Conservation (phyloP, 2,329 filamentous ascomycete genomes). For the Scedosporium boydii region DNA sequence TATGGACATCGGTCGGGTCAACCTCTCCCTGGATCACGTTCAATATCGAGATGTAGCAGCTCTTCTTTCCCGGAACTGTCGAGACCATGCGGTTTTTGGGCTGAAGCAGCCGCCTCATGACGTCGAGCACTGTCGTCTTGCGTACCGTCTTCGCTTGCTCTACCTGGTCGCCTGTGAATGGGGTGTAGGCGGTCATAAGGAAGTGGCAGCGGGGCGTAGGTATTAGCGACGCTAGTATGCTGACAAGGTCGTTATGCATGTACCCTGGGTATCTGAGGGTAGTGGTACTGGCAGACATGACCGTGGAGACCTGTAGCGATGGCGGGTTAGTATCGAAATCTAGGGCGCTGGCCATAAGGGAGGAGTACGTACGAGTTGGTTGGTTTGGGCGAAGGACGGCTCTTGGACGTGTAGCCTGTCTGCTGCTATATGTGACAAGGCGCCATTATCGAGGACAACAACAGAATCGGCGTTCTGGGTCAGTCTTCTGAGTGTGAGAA, state of each 20-base stretch:
- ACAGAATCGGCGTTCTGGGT: slow-evolving; percentile 97
- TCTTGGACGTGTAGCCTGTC: slow-evolving; percentile 92
- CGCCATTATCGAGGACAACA: slow-evolving; percentile 93
- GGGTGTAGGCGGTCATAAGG: slow-evolving; percentile 96
- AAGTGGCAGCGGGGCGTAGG: slow-evolving; percentile 96
- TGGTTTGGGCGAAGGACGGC: slow-evolving; percentile 94
- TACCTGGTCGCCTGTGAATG: slow-evolving; percentile 92
- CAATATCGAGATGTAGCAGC: slow-evolving; percentile 97
- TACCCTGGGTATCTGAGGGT: slow-evolving; percentile 95
- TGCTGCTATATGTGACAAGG: slow-evolving; percentile 84
- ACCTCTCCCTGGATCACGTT: slow-evolving; percentile 99
- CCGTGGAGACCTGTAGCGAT: slow-evolving; percentile 64
- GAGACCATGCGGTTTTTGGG: slow-evolving; percentile 99
- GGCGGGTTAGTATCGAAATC: slow-evolving; percentile 5
- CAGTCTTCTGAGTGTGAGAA: slow-evolving; percentile 81
- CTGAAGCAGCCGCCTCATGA: slow-evolving; percentile 90
- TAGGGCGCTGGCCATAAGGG: neutral
- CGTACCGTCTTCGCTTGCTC: slow-evolving; percentile 96
- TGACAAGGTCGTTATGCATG: slow-evolving; percentile 99
- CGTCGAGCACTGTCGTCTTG: slow-evolving; percentile 95
- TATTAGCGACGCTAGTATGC: slow-evolving; percentile 91
- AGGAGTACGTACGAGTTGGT: slow-evolving; percentile 62
- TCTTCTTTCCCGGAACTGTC: slow-evolving; percentile 88
- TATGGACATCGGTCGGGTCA: slow-evolving; percentile 96
- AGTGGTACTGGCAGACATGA: slow-evolving; percentile 97